Conservation (phyloP, 139 green algal genomes). For the Chlamydomonas sp. region DNA sequence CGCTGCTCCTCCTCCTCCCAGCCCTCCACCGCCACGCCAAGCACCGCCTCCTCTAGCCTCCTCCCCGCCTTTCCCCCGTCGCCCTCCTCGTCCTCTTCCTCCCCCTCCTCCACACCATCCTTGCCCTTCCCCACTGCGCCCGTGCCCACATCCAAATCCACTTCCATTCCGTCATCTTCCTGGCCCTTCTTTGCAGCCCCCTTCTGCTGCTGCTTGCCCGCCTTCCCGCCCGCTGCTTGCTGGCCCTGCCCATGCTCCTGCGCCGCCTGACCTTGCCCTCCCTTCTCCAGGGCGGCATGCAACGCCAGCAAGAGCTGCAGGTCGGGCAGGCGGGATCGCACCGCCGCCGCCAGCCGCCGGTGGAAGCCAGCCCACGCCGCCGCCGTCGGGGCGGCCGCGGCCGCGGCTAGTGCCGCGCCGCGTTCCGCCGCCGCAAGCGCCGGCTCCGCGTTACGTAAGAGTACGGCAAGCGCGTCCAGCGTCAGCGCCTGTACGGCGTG, state of each 20-base stretch:
- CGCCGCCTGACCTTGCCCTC: too few species aligned
- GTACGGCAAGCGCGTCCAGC: constrained; percentile 49
- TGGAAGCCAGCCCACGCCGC: constrained; percentile 18
- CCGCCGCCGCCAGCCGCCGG: constrained; percentile 5
- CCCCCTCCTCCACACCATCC: not conserved
- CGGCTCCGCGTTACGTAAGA: constrained; percentile 36
- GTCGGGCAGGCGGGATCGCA: constrained; percentile 55
- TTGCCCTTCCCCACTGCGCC: not conserved
- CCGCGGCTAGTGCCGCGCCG: constrained; percentile 13
- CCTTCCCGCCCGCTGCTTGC: not conserved
- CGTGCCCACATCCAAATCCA: not conserved
- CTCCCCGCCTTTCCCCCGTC: not conserved
- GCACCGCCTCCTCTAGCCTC: constrained; percentile 30
- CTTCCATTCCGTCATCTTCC: not conserved
- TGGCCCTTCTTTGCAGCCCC: not conserved
- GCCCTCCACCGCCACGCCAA: not conserved
- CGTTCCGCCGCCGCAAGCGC: not conserved
- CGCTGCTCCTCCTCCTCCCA: constrained; percentile 4
- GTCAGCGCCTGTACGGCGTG: constrained; percentile 59
- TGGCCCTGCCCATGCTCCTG: not conserved
- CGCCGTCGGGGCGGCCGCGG: not conserved
- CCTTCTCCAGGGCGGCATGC: constrained; percentile 29
- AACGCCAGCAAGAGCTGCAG: constrained; percentile 55
- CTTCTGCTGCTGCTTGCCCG: not conserved
- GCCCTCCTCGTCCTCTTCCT: not conserved